Evolutionary conservation across 2,329 filamentous ascomycete genomes (phyloP), one percentile per base, ranked within the genome.

Genomic region (Botryotinia convoluta): DNA sequence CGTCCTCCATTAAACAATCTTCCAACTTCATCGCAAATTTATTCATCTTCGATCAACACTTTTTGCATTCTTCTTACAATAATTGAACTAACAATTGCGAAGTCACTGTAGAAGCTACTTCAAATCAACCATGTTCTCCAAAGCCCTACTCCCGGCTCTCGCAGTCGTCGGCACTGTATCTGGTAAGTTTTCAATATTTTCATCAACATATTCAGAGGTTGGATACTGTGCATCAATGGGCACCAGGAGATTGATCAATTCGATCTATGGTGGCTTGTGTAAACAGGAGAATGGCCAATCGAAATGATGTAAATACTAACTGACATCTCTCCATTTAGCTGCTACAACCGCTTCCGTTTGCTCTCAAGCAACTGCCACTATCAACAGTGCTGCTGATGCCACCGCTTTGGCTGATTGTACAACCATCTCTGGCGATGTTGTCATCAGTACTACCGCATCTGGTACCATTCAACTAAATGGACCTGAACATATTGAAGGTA

Each of bases 381-480:
- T 82, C 75, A 77, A 76, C 75, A 77, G 76, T 54, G 73, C 75
- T 69, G 79, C 79, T 32, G 80, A 81, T 78, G 80, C 78, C 44
- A 76, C 77, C 45, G 74, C 72, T 18, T 74, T 80, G 35, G 72
- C 77, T 26, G 45, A 37, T 71, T 82, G 81, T 75, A 72, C 76
- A n/a, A 80, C 79, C 45, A 76, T 81, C 72, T 74, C 75, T 39
- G 79, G 80, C 48, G 80, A 79, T 44, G 76, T 83, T 18, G 74
- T 84, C 26, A 78, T 83, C 4, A 79, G 80, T 6, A 72, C 83
- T 63, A 29, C 26, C 44, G 80, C 78, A 32, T 26, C 74, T 32
- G 79, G 77, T 62, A 59, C 57, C 26, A 79, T 97, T 77, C 83
- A 84, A 72, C 83, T 98, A 76, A 84, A 88, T 79, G 90, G 91